phyloP scores from a whole-genome alignment of 768 basidiomycete genomes.

The Boletus barrowsii region DNA sequence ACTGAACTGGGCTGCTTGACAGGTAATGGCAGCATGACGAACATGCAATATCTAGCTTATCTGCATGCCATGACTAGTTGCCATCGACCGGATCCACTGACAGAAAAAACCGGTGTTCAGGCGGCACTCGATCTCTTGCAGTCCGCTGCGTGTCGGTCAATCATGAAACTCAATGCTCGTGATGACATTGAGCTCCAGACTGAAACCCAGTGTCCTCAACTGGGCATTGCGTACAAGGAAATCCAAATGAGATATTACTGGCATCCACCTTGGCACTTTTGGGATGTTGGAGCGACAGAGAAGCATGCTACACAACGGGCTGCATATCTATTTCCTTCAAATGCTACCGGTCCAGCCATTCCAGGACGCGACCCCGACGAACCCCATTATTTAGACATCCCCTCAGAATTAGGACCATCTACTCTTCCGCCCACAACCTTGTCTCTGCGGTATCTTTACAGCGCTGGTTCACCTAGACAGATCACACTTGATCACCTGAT shows the following conservation, averaged over 20 bases:
- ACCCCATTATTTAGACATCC: neutral
- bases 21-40: neutral
- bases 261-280: too few relatives aligned
- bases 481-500: neutral
- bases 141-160: neutral
- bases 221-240: neutral
- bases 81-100: neutral
- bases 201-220: neutral
- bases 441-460: neutral
- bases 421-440: too few relatives aligned
- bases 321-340: neutral
- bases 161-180: neutral
- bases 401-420: too few relatives aligned
- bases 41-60: neutral
- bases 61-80: neutral
- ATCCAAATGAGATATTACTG: neutral
- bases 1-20: neutral
- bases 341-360: too few relatives aligned
- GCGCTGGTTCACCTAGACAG: neutral
- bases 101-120: neutral
- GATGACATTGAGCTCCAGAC: too few relatives aligned
- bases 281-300: too few relatives aligned
- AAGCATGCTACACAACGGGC: neutral
- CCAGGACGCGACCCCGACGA: neutral
- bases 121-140: neutral